Evolutionary conservation across 495 filamentous ascomycete genomes (phyloP).

Genomic region (Halenospora varia): DNA sequence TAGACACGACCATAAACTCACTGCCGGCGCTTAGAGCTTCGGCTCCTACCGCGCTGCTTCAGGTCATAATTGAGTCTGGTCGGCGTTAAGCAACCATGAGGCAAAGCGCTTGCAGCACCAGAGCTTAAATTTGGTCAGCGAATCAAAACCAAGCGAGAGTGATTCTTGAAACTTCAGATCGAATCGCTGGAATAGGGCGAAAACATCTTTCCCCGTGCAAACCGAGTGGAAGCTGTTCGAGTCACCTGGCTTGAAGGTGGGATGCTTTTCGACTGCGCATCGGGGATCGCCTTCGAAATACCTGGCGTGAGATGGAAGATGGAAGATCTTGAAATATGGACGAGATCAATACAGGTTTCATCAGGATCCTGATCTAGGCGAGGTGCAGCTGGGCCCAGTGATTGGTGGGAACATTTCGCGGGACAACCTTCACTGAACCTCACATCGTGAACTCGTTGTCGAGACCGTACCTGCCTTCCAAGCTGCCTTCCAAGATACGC

Average conservation of each 20-base stretch:
- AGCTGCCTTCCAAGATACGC: background rate
- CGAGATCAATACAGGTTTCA: background rate
- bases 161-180: constrained; percentile 5
- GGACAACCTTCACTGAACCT: background rate
- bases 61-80: background rate
- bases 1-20: background rate
- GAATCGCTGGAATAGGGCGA: too few species aligned
- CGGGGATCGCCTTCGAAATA: background rate
- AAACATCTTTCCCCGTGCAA: too few species aligned
- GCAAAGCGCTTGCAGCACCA: background rate
- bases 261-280: background rate
- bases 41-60: constrained; percentile 5
- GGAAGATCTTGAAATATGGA: background rate
- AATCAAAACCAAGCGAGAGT: constrained; percentile 3
- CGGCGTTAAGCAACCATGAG: background rate
- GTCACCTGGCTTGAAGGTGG: too few species aligned
- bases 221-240: too few species aligned
- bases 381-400: background rate
- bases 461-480: background rate
- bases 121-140: background rate
- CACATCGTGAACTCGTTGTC: background rate
- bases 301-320: background rate
- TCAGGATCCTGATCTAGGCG: background rate
- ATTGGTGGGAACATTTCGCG: background rate
- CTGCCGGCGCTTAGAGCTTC: constrained; percentile 1